Conservation (phyloP, 202 grass and related monocot species). For the Panicum virgatum region DNA sequence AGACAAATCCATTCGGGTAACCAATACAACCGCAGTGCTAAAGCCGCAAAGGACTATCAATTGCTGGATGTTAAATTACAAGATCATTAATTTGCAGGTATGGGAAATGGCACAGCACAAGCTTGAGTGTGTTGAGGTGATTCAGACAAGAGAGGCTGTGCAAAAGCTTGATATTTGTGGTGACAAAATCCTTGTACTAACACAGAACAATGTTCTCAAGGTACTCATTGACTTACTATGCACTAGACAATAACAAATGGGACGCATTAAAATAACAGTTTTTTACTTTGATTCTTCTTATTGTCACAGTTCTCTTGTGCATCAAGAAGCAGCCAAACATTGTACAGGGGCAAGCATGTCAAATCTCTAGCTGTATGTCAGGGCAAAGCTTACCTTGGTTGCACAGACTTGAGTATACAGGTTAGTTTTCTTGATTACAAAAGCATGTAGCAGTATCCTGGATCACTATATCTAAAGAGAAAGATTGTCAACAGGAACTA, state of each 20-base stretch:
- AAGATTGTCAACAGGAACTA: conserved; percentile 64
- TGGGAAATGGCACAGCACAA: conserved; percentile 89
- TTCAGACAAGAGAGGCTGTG: conserved; percentile 84
- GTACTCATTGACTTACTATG: conserved; percentile 39
- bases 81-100: conserved; percentile 53
- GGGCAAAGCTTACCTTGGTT: conserved; percentile 91
- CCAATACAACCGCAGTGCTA: conserved; percentile 17
- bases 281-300: conserved; percentile 20
- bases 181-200: conserved; percentile 74
- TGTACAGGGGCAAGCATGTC: conserved; percentile 83
- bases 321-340: conserved; percentile 72
- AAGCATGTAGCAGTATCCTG: not conserved
- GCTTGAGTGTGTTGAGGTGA: conserved; percentile 81
- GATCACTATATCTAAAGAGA: conserved; percentile 32
- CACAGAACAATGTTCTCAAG: conserved; percentile 62
- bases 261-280: conserved; percentile 12
- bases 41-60: conserved; percentile 10
- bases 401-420: conserved; percentile 89
- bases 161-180: conserved; percentile 65
- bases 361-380: conserved; percentile 74
- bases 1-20: conserved; percentile 96
- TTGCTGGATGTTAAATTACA: not conserved
- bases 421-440: conserved; percentile 47
- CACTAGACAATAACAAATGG: conserved; percentile 7
- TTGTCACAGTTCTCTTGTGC: conserved; percentile 74